Evolutionary conservation across 441 rosid genomes (phyloP), one percentile per base, ranked within the genome.

Genomic region (Kokia cookei): DNA sequence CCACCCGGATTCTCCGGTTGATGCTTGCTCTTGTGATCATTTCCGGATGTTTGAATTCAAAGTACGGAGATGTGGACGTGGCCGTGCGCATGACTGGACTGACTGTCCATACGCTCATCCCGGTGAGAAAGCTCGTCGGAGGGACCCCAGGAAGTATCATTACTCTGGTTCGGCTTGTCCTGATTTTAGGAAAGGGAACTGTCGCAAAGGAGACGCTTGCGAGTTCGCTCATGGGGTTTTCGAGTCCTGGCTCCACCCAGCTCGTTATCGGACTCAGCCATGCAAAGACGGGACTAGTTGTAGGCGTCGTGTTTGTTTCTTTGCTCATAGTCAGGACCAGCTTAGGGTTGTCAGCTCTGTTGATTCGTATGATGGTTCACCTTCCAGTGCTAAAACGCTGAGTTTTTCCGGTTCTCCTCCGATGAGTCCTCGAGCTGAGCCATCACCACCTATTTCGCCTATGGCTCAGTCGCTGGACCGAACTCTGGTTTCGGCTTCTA

Each of bases 201-300:
- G 99, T 68, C 76, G 77, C 65, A 91, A 85, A 71, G 99, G 98
- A 0, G 99, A 94, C 58, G 35, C 83, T 0, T 94, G 99, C 64
- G 98, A 93, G 88, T 87, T 84, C 45, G 90, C 98, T 7, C 98
- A 94, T 50, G 98, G 98, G 2, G 97, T 93, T 22, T 93, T 93
- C 50, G 99, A 94, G 93, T 94, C 97, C 82, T 93, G 99, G 99
- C 94, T 94, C 4, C 99, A 94, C 71, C 99, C 98, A 0, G 88
- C 93, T 0, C 86, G 98, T 17, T 94, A 94, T 73, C 79, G 99
- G 0, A 94, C 99, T 3, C 99, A 91, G 88, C 95, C 98, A 19
- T 94, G 99, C 59, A 94, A 94, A 78, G 99, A 91, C 60, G 98
- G 99, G 0, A 62, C 82, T 17, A 64, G 54, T 61, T 94, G 99